These are phyloP conservation scores for Xanthoconium stramineum DNA, from an alignment of 768 basidiomycete genomes.

Conservation along the genomic window DNA sequence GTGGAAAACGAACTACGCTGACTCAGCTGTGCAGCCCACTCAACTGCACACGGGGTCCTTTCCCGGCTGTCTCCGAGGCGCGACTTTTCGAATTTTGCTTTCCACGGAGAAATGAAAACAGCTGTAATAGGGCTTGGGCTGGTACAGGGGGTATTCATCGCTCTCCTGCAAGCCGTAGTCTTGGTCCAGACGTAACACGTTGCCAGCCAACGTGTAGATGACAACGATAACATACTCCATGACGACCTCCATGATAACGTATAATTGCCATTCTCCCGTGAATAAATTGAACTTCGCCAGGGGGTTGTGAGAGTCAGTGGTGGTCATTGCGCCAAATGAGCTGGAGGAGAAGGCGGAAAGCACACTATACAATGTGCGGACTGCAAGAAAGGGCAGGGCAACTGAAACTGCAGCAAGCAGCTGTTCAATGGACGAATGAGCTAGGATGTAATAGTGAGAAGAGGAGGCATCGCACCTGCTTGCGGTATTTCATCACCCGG, in stretches of 20 bases:
- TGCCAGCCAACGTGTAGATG: constrained; percentile 39
- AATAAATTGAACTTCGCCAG: constrained; percentile 56
- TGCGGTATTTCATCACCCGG: constrained; percentile 26
- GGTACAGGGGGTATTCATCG: constrained; percentile 35
- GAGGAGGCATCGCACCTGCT: constrained; percentile 31
- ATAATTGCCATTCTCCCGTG: constrained; percentile 57
- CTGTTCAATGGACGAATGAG: constrained; percentile 33
- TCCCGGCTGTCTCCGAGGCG: no score
- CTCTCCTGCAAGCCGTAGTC: constrained; percentile 27
- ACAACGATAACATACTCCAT: constrained; percentile 55
- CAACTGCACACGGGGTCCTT: no score
- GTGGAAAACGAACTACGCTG: no score
- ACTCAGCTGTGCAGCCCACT: no score
- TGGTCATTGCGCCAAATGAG: constrained; percentile 37
- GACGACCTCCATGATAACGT: constrained; percentile 54
- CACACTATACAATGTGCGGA: constrained; percentile 46
- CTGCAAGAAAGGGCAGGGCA: constrained; percentile 60
- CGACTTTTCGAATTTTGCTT: no score
- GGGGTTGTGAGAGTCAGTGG: constrained; percentile 22
- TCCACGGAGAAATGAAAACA: no score
- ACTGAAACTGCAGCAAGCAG: constrained; percentile 51
- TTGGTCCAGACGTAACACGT: constrained; percentile 27
- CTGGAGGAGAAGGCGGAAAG: constrained; percentile 52
- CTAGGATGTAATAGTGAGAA: constrained; percentile 1
- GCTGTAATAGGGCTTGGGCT: constrained; percentile 26